Evolutionary conservation across 768 basidiomycete genomes (phyloP).

Genomic region (Leccinum aurantiacum): DNA sequence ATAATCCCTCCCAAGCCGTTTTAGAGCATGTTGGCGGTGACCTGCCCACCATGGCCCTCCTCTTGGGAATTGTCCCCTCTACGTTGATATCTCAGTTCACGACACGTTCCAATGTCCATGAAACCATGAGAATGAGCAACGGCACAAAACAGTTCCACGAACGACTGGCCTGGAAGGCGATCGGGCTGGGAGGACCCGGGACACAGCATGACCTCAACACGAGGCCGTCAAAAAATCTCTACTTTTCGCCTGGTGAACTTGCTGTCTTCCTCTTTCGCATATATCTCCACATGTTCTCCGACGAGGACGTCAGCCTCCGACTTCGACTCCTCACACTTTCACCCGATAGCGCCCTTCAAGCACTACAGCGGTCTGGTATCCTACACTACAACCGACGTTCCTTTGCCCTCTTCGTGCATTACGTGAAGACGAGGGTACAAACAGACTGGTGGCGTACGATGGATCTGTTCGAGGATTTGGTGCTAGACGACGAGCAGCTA

Average conservation of each 20-base stretch:
- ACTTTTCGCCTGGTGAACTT: constrained; percentile 21
- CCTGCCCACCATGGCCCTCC: constrained; percentile 24
- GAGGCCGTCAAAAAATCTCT: neutral
- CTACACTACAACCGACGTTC: constrained; percentile 49
- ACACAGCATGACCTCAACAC: neutral
- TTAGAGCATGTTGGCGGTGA: constrained; percentile 25
- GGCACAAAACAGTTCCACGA: constrained; percentile 20
- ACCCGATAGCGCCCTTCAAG: neutral
- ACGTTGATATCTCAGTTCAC: constrained; percentile 24
- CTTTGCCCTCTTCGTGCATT: constrained; percentile 45
- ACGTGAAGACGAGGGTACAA: constrained; percentile 38
- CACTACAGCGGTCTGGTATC: constrained; percentile 12
- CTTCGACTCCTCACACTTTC: constrained; percentile 4
- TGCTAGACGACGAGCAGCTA: constrained; percentile 10
- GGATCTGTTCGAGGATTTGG: constrained; percentile 28
- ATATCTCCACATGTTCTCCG: constrained; percentile 28
- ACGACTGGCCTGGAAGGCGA: constrained; percentile 26
- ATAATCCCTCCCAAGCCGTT: constrained; percentile 14
- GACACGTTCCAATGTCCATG: constrained; percentile 26
- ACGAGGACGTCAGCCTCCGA: constrained; percentile 18
- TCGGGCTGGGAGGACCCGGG: constrained; percentile 1
- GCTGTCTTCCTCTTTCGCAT: constrained; percentile 21
- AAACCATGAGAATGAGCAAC: constrained; percentile 6
- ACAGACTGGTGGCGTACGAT: constrained; percentile 46
- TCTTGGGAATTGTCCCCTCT: constrained; percentile 27